A percentile compares a stretch with the other conserved stretches of the same genome.
These are phyloP conservation scores for Tetrapisispora namnaoensis DNA, from an alignment of 805 yeast genomes.

Conservation along the genomic window DNA sequence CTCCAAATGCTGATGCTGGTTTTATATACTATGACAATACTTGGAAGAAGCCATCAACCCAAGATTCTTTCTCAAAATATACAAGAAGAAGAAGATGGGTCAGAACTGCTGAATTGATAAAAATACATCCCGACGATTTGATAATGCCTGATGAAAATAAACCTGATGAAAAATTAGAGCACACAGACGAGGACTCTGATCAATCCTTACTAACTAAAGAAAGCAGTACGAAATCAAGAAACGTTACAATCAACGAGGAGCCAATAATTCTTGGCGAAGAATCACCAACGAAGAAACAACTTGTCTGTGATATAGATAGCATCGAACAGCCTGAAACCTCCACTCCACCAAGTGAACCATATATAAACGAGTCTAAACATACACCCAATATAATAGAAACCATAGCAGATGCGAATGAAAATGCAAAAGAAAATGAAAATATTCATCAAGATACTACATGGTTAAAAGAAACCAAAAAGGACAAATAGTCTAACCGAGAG, in stretches of 20 bases:
- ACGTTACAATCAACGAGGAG: conserved; percentile 4
- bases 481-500: neutral
- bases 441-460: neutral
- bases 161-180: neutral
- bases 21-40: conserved; percentile 84
- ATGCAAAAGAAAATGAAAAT: neutral
- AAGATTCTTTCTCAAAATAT: conserved; percentile 79
- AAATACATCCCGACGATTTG: conserved; percentile 8
- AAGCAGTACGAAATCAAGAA: neutral
- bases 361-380: neutral
- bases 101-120: conserved; percentile 78
- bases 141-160: neutral
- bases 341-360: neutral
- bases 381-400: neutral
- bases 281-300: neutral
- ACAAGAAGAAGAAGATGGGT: conserved; percentile 95
- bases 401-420: neutral
- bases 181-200: neutral
- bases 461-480: neutral
- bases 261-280: conserved; percentile 3
- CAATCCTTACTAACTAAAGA: neutral
- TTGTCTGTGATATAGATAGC: neutral
- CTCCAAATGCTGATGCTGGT: conserved; percentile 75
- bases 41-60: conserved; percentile 86
- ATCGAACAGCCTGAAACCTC: neutral